Evolutionary conservation across 257 asterid species (phyloP).

Genomic region (Thymus mandschuricus): DNA sequence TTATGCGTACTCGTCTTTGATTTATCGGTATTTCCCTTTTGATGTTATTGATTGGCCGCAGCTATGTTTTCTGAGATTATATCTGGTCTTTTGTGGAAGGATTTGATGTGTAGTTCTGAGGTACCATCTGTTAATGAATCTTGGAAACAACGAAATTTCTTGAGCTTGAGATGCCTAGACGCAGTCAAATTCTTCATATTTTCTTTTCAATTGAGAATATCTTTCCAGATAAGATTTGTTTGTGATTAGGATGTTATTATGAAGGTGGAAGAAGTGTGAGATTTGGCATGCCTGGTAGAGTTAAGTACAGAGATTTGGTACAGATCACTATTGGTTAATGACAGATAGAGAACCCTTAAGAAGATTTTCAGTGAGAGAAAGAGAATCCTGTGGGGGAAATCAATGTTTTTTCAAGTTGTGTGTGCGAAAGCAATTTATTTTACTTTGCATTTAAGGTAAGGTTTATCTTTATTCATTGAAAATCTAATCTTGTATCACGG

Average conservation of each 20-base stretch:
- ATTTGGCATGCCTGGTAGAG: conserved; percentile 15
- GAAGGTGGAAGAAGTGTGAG: conserved; percentile 5
- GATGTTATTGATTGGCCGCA: conserved; percentile 7
- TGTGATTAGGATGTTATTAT: conserved; percentile 9
- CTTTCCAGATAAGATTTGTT: neutral
- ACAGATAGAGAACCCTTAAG: conserved; percentile 3
- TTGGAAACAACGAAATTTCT: conserved; percentile 2
- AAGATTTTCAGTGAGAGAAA: conserved; percentile 20
- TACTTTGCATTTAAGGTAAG: conserved; percentile 12
- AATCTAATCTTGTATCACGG: neutral
- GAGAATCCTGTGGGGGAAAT: conserved; percentile 2
- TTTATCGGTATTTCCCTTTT: neutral
- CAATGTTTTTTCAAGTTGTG: conserved; percentile 2
- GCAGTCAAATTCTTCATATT: neutral
- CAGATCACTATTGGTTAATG: conserved; percentile 19
- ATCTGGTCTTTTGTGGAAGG: neutral
- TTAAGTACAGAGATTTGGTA: conserved; percentile 22
- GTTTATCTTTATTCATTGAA: conserved; percentile 1
- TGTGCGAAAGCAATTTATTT: neutral
- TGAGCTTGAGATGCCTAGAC: conserved; percentile 13
- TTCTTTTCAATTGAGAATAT: conserved; percentile 19
- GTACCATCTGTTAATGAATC: neutral
- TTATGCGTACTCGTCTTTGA: conserved; percentile 1
- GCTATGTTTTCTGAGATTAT: conserved; percentile 22
- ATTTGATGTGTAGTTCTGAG: conserved; percentile 11